Evolutionary conservation across 345 rosid genomes (phyloP).

Genomic region (Hibiscus trionum): DNA sequence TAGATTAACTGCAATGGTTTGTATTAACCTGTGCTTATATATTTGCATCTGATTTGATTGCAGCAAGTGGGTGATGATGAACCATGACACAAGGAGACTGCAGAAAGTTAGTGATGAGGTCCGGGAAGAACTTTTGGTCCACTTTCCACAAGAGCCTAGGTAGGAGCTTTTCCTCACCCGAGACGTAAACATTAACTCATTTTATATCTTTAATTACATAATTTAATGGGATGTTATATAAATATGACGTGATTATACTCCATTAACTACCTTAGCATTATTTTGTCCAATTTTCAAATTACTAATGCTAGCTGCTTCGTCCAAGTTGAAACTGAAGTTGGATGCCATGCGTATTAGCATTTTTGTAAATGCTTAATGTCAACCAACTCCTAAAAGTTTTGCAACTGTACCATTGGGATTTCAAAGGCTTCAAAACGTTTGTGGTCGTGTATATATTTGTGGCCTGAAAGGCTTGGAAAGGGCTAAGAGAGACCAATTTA

Average conservation of each 20-base stretch:
- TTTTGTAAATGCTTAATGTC: not conserved
- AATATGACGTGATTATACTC: not conserved
- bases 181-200: not conserved
- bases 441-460: not conserved
- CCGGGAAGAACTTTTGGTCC: constrained; percentile 64
- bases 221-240: not conserved
- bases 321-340: not conserved
- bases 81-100: constrained; percentile 80
- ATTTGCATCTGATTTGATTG: constrained; percentile 16
- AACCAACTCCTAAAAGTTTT: too few relatives aligned
- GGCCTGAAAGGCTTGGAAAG: not conserved
- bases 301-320: not conserved
- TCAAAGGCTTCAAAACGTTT: not conserved
- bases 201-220: not conserved
- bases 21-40: not conserved
- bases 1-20: not conserved
- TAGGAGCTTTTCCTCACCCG: constrained; percentile 17
- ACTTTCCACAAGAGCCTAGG: constrained; percentile 74
- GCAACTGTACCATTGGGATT: not conserved
- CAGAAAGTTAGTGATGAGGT: constrained; percentile 84
- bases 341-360: not conserved
- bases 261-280: not conserved
- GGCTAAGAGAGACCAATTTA: not conserved
- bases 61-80: constrained; percentile 99
- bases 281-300: not conserved